Evolutionary conservation across 106 monocot genomes (phyloP), one percentile per base, ranked within the genome.

Genomic region (Acorus gramineus): DNA sequence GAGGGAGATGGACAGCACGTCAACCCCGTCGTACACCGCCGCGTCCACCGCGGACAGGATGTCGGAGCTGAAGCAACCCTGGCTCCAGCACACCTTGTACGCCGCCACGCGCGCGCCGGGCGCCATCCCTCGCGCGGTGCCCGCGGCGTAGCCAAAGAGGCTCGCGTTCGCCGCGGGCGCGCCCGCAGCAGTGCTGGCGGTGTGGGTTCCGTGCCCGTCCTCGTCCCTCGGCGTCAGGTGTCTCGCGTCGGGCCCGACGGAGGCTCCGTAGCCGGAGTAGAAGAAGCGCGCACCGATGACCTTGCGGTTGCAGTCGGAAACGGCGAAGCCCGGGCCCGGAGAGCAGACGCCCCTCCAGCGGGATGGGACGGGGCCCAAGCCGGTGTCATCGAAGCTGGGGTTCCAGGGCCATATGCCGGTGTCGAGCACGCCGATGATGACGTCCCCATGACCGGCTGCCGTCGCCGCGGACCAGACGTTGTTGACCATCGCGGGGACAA

Each of bases 171-270:
- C 49, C 8, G 81, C 89, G 5, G 89, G 73, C 14, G 75, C 61
- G 8, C 93, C 93, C 0, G 79, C 86, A 14, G 61, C 93, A 0
- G 89, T 93, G 56, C 86, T 83, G 3, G 93, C 89, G 2, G 93
- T 93, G 81, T 93, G 93, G 8, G 93, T 94, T 4, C 93, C 93
- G 68, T 94, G 93, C n/a, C 89, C 89, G 60, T 94, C 89, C 48
- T 84, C 77, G 59, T 94, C 89, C 13, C 89, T 71, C 2, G 93
- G 84, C 5, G 90, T 90, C 86, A 10, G 10, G 62, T 69, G 71
- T 85, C 71, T 71, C 86, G 52, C 86, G 47, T 82, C 70, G 7
- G 73, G 51, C 4, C 93, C 93, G 42, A 77, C 28, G 4, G 84
- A 79, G 6, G 89, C 86, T 68, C 86, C 89, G 69, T 89, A 89